Percentiles rank a stretch among this genome's conserved stretches.
Conservation (phyloP, 176 grass and related monocot genomes). For the Melocanna baccifera region DNA sequence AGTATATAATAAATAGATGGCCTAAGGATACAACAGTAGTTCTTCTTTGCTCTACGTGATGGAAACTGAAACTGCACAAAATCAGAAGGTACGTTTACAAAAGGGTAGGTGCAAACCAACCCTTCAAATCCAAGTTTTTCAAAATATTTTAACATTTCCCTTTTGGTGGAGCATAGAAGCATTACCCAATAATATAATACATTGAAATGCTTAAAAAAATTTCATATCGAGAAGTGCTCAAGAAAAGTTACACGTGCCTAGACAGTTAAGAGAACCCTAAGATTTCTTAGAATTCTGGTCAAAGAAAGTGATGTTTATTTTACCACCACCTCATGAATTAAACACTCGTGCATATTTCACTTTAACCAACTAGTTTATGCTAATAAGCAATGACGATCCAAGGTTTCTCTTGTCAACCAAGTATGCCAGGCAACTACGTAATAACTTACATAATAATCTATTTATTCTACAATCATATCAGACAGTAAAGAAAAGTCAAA, state of each 20-base stretch:
- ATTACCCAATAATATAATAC: neutral
- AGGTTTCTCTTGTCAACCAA: neutral
- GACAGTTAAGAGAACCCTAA: neutral
- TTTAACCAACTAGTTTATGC: constrained; percentile 5
- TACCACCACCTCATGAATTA: neutral
- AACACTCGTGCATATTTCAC: neutral
- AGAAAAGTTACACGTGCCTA: neutral
- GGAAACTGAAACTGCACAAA: neutral
- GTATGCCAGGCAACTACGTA: neutral
- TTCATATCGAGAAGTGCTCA: too few species aligned
- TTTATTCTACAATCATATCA: neutral
- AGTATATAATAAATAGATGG: too few species aligned
- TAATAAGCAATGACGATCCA: neutral
- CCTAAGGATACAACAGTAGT: neutral
- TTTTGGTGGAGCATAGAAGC: neutral
- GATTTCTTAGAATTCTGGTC: neutral
- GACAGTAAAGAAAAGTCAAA: constrained; percentile 13
- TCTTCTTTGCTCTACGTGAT: neutral
- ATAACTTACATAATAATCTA: neutral
- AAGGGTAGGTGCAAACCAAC: neutral
- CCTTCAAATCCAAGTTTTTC: neutral
- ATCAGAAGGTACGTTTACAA: neutral
- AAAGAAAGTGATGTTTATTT: neutral
- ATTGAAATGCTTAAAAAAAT: neutral
- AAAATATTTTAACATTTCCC: neutral